Base-by-base conservation (phyloP, 1,139 yeast species). In the Taphrina confusa region DNA sequence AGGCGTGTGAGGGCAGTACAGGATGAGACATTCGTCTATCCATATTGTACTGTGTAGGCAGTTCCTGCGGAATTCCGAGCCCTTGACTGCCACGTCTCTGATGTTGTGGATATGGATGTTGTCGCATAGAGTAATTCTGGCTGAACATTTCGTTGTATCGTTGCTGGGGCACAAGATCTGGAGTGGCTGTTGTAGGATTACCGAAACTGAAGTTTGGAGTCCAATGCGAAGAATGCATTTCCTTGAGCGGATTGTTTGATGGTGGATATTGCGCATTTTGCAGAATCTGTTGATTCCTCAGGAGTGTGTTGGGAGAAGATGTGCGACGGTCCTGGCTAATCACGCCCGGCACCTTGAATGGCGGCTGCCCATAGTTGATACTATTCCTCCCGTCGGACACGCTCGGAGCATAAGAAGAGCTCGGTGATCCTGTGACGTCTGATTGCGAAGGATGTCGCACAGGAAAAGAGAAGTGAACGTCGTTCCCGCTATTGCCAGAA, bases 21-120 rank as follows among this genome's bases (percentile, higher is more conserved):
- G 60, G 60, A 11, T 44, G 54, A 2, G 60, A 56, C 60, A 56
- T 56, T n/a, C 60, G 54, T 12, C 60, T 37, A 27, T 56, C 60
- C 28, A 28, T 4, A 11, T 22, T 23, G 40, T 28, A 56, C 9
- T 22, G 37, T 6, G 39, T 14, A 16, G 50, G 52, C 27, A 42
- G 11, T 8, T 46, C 45, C 31, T 42, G 44, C 5, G 33, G 33
- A 14, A 22, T 20, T 6, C 49, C 36, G 9, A 39, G 16, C 3
- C 30, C 37, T n/a, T 34, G 44, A 16, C 44, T 33, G 16, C 58
- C 58, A 16, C 57, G 47, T 11, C 47, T 27, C 28, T 30, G 44
- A n/a, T n/a, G n/a, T 18, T 44, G 45, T 5, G 22, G n/a, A 27
- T 18, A 12, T 6, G 23, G 31, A 25, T 37, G 27, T 12, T 37